Conservation (phyloP, 257 asterid species). For the Handroanthus guayacan region DNA sequence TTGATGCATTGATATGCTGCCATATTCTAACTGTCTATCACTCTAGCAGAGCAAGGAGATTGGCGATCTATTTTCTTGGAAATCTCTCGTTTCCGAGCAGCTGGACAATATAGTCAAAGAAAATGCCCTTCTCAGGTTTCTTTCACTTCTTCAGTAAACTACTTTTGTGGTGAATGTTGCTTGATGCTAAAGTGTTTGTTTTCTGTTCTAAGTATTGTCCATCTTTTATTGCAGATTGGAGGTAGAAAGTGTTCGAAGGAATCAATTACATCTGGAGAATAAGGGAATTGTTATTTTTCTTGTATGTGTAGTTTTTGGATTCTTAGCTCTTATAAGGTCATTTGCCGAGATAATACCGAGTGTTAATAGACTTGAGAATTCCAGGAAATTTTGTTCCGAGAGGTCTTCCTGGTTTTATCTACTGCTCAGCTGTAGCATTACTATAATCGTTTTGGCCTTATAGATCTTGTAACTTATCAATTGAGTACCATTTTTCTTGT, state of each 20-base stretch:
- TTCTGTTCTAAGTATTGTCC: background rate
- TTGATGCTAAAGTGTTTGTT: too few relatives aligned
- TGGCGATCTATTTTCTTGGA: constrained; percentile 75
- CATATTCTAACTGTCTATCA: constrained; percentile 18
- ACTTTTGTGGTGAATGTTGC: too few relatives aligned
- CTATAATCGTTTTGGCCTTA: constrained; percentile 59
- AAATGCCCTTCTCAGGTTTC: constrained; percentile 79
- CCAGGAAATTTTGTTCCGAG: constrained; percentile 74
- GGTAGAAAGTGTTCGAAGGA: constrained; percentile 61
- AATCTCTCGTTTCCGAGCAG: constrained; percentile 72
- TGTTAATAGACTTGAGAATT: constrained; percentile 46
- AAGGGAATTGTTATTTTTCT: constrained; percentile 77
- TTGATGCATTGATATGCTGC: background rate
- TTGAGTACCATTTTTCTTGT: constrained; percentile 30
- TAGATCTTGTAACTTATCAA: constrained; percentile 44
- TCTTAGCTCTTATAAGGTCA: constrained; percentile 54
- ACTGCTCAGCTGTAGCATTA: constrained; percentile 57
- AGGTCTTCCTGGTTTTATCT: constrained; percentile 79
- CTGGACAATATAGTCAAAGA: constrained; percentile 63
- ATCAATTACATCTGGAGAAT: constrained; percentile 81
- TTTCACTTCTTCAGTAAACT: background rate
- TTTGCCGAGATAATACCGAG: constrained; percentile 50
- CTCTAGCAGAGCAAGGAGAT: constrained; percentile 76
- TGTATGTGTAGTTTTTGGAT: constrained; percentile 62
- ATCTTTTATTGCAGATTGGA: constrained; percentile 60